phyloP scores from a whole-genome alignment of 2,329 filamentous ascomycete genomes.

The Neofusicoccum kwambonambiense region DNA sequence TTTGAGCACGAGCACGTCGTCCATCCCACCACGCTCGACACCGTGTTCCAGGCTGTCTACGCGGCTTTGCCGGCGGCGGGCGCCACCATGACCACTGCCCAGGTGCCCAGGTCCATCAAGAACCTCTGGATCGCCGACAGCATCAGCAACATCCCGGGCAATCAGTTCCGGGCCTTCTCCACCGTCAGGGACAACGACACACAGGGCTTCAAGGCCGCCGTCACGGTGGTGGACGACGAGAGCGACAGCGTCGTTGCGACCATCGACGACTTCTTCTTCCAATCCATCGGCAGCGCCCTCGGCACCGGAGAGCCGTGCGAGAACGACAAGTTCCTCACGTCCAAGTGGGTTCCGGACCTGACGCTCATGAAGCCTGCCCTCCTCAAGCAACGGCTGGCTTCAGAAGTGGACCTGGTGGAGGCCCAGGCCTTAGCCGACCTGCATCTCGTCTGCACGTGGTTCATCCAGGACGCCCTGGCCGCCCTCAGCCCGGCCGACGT shows the following conservation, averaged over 20 bases:
- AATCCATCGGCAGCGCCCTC: background rate
- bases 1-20: background rate
- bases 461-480: too few relatives aligned
- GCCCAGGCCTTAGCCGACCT: too few relatives aligned
- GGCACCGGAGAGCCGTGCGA: background rate
- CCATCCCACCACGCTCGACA: constrained; percentile 3
- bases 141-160: background rate
- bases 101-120: background rate
- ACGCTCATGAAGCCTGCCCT: background rate
- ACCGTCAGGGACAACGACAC: background rate
- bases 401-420: too few relatives aligned
- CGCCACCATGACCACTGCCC: background rate
- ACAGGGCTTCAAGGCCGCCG: background rate
- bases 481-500: too few relatives aligned
- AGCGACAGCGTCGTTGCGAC: background rate
- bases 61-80: background rate
- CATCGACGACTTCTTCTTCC: background rate
- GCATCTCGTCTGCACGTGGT: too few relatives aligned
- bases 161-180: background rate
- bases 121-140: background rate
- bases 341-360: background rate
- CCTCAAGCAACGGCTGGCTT: background rate
- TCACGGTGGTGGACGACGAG: background rate
- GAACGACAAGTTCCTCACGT: background rate
- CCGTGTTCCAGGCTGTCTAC: background rate